Percentiles rank a stretch among this genome's conserved stretches.
phyloP scores from a whole-genome alignment of 768 basidiomycete species.

The Trametes coccinea region DNA sequence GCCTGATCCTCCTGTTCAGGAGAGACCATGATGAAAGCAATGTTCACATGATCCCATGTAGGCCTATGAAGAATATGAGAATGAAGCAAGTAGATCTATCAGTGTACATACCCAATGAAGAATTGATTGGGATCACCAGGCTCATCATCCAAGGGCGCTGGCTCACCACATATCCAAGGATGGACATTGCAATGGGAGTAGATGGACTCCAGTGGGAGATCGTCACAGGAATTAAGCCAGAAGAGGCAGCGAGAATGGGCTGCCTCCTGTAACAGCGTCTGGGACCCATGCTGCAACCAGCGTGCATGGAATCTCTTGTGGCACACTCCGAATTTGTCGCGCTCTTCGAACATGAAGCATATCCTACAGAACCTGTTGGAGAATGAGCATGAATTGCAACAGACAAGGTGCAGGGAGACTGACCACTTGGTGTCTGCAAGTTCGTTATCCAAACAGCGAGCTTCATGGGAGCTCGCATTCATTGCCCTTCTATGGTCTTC shows the following conservation, averaged over 20 bases:
- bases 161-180: constrained; percentile 41
- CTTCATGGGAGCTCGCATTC: constrained; percentile 40
- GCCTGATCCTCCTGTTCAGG: constrained; percentile 32
- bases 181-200: constrained; percentile 56
- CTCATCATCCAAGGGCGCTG: constrained; percentile 49
- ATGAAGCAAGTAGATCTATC: background rate
- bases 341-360: constrained; percentile 56
- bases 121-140: constrained; percentile 48
- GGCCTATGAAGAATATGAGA: constrained; percentile 37
- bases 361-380: constrained; percentile 67
- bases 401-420: constrained; percentile 24
- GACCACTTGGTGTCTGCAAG: constrained; percentile 65
- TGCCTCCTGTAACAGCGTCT: constrained; percentile 65
- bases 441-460: constrained; percentile 49
- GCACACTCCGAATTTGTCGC: background rate
- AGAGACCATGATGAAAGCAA: constrained; percentile 49
- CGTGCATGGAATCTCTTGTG: constrained; percentile 66
- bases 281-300: constrained; percentile 68
- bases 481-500: constrained; percentile 41
- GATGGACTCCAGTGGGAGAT: constrained; percentile 56
- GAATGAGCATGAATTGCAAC: background rate
- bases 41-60: constrained; percentile 49
- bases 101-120: constrained; percentile 50
- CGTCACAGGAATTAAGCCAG: constrained; percentile 55
- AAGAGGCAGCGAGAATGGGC: constrained; percentile 64